Percentiles rank a stretch among this genome's conserved stretches.
These are phyloP conservation scores for Ciborinia camelliae DNA, from an alignment of 2,329 filamentous ascomycete species.

Conservation along the genomic window DNA sequence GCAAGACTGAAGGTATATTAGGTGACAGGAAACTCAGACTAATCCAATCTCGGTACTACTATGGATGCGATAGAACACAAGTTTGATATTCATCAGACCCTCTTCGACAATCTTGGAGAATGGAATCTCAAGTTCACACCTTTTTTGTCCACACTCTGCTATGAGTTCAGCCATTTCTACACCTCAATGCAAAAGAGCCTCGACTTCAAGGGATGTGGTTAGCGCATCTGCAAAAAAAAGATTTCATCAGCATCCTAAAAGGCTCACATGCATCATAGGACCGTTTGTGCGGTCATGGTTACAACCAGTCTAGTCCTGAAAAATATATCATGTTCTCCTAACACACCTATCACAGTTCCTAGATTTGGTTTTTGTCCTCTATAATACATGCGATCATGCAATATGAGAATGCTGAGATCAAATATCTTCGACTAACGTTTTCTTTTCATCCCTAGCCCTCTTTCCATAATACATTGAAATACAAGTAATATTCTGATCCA, in stretches of 20 bases:
- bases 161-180: background rate
- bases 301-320: background rate
- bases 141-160: background rate
- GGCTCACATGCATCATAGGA: background rate
- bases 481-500: background rate
- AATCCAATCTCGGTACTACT: background rate
- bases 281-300: background rate
- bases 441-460: constrained; percentile 23
- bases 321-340: background rate
- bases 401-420: constrained; percentile 1
- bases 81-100: background rate
- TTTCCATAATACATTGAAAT: constrained; percentile 23
- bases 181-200: constrained; percentile 3
- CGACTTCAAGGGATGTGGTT: background rate
- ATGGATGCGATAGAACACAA: background rate
- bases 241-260: background rate
- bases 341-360: background rate
- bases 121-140: background rate
- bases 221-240: background rate
- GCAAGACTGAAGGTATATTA: background rate
- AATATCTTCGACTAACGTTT: constrained; percentile 19
- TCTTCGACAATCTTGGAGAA: background rate
- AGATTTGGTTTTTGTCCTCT: background rate
- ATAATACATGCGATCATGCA: background rate
- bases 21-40: background rate